Base-by-base conservation (phyloP, 139 green algal species). In the Astrephomene gubernaculifera region DNA sequence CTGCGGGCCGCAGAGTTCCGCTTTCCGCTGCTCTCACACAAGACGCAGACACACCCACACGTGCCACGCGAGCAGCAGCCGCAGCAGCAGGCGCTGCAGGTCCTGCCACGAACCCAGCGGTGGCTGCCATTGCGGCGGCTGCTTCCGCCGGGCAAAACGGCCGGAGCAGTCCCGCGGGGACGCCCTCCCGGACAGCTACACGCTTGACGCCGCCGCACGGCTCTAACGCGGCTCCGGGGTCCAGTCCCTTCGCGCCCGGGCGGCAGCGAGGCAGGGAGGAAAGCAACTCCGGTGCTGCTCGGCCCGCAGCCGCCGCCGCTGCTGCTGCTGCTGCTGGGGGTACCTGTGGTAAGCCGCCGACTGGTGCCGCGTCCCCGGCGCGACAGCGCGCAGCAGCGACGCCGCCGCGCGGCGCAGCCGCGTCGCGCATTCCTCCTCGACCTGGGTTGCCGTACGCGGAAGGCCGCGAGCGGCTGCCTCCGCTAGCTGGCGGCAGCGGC, bases 81-180 rank as follows among this genome's bases (percentile, higher is more conserved):
- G 53, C 68, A 39, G 38, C 68, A 19, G 53, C 68, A 21, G 38
- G 68, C 8, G 36, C 68, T 17, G 68, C 38, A 24, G 22, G 68
- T 14, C 22, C 22, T 35, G 68, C 6, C 38, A 38, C 53, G 38
- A 27, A 38, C 3, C 33, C 68, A 33, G 68, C 68, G 38, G 14
- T 53, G 1, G n/a, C n/a, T n/a, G n/a, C n/a, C n/a, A n/a, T n/a
- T n/a, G n/a, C n/a, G n/a, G n/a, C n/a, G n/a, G n/a, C n/a, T n/a
- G n/a, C n/a, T n/a, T n/a, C n/a, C n/a, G n/a, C n/a, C n/a, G 53
- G 68, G 22, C 68, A 75, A 33, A 75, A 75, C 41, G 68, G 68
- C 68, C 68, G 41, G 12, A 75, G 53, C 14, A 75, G 68, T 22
- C 68, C 68, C 1, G 68, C 68, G 17, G 53, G 53, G 27, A 75